Evolutionary conservation across 2,329 filamentous ascomycete species (phyloP), one percentile per base, ranked within the genome.

Genomic region (Penicillium sp.): DNA sequence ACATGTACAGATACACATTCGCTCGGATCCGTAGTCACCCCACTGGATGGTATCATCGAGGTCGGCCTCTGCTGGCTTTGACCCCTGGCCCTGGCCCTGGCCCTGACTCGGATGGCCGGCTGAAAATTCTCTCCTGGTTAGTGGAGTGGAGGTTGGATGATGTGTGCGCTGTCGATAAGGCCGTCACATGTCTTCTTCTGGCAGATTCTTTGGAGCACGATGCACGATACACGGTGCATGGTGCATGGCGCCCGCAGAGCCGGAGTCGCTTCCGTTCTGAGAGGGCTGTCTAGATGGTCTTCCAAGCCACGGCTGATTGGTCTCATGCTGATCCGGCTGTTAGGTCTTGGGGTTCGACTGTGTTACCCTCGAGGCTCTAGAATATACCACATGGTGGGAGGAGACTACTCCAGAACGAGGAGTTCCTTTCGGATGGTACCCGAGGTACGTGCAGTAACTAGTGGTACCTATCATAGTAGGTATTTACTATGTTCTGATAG

Each of bases 261-360:
- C 40, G 42, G 42, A 31, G 26, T 45, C 42, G 42, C 42, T 45
- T 44, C 42, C 42, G 23, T 29, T 45, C 42, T 14, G 16, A 45
- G 16, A 45, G 42, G 13, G 42, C 42, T 43, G 23, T 10, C 23
- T 19, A 23, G 39, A 26, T 43, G n/a, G 19, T 19, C 10, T 14
- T 40, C 19, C 37, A 40, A 40, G 19, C 19, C 18, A 23, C 18
- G n/a, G 14, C 21, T 28, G 21, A 43, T 43, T 43, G 39, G 39
- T 9, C 39, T 43, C 23, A 7, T 43, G 23, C 8, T 26, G 21
- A 43, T 19, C 39, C 39, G 37, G 21, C 19, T 23, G 14, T 24
- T 11, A n/a, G 37, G 37, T 40, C 19, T 19, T 40, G 37, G 37
- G 24, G 24, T 33, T 33, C 31, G 31, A 33, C 13, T 11, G 4